A percentile compares a stretch with the other conserved stretches of the same genome.
These are phyloP conservation scores for Coemansia sp. DNA, from an alignment of 192 early-diverging fungal genomes.

Conservation along the genomic window DNA sequence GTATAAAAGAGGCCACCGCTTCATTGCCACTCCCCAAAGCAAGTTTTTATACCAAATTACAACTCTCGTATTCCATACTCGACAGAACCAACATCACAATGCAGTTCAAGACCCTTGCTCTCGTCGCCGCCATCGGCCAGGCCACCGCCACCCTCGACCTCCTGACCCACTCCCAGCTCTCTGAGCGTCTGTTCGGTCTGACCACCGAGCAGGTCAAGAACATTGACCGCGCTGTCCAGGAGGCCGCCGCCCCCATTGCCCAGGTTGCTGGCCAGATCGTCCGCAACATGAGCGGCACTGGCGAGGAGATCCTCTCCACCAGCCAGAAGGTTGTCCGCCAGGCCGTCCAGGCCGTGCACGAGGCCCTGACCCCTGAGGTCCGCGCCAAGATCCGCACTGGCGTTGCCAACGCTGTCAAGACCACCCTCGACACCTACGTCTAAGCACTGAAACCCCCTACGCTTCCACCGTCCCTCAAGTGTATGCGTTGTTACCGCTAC, in stretches of 20 bases:
- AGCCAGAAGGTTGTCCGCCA: conserved; percentile 56
- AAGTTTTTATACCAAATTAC: not conserved
- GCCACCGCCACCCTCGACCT: conserved; percentile 54
- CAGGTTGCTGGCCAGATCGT: conserved; percentile 54
- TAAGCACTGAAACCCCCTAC: conserved; percentile 20
- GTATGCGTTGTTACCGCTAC: conserved; percentile 1
- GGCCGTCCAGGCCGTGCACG: conserved; percentile 53
- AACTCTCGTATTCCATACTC: conserved; percentile 10
- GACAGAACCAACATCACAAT: conserved; percentile 23
- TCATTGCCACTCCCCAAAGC: not conserved
- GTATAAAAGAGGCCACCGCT: conserved; percentile 5
- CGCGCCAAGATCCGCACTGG: conserved; percentile 55
- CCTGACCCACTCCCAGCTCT: conserved; percentile 53
- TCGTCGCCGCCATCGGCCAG: conserved; percentile 51
- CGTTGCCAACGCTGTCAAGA: conserved; percentile 55
- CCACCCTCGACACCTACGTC: conserved; percentile 56
- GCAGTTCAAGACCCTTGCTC: conserved; percentile 53
- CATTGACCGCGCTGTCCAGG: conserved; percentile 55
- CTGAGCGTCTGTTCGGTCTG: conserved; percentile 54
- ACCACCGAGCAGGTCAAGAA: conserved; percentile 55
- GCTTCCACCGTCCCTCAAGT: conserved; percentile 4
- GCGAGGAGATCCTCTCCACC: conserved; percentile 50
- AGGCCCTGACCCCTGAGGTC: conserved; percentile 54
- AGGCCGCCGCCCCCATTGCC: conserved; percentile 53
- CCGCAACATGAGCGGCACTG: conserved; percentile 52